Evolutionary conservation across 768 basidiomycete genomes (phyloP).

Genomic region (Coprinellus micaceus): DNA sequence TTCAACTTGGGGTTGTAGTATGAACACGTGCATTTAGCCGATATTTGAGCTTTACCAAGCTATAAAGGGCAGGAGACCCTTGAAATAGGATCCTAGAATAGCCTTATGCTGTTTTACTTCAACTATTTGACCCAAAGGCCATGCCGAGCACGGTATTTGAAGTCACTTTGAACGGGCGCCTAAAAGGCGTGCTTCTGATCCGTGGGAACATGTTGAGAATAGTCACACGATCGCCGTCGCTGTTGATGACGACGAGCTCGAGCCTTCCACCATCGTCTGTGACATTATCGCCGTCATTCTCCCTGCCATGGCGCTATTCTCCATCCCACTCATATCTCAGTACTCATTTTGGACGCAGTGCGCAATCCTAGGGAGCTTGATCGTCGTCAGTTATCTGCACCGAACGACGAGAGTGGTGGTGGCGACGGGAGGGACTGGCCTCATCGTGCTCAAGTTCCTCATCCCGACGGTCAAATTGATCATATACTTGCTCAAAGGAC

Average conservation of each 20-base stretch:
- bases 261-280: constrained; percentile 13
- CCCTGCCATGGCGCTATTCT: constrained; percentile 17
- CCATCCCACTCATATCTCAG: constrained; percentile 22
- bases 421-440: constrained; percentile 18
- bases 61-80: too few relatives aligned
- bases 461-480: constrained; percentile 15
- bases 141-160: too few relatives aligned
- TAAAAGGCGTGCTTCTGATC: too few relatives aligned
- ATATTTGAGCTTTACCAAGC: too few relatives aligned
- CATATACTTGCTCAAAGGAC: constrained; percentile 24
- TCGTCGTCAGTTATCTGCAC: constrained; percentile 27
- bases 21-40: too few relatives aligned
- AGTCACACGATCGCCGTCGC: background rate
- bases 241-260: constrained; percentile 11
- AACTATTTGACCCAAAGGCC: too few relatives aligned
- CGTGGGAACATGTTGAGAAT: too few relatives aligned
- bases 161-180: too few relatives aligned
- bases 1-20: too few relatives aligned
- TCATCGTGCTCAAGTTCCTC: constrained; percentile 25
- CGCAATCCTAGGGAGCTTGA: constrained; percentile 22
- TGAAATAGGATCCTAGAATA: too few relatives aligned
- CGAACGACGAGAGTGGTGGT: constrained; percentile 21
- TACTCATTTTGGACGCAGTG: constrained; percentile 30
- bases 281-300: too few relatives aligned
- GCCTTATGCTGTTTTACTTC: too few relatives aligned